phyloP scores from a whole-genome alignment of 345 rosid genomes.

The Kandelia obovata region DNA sequence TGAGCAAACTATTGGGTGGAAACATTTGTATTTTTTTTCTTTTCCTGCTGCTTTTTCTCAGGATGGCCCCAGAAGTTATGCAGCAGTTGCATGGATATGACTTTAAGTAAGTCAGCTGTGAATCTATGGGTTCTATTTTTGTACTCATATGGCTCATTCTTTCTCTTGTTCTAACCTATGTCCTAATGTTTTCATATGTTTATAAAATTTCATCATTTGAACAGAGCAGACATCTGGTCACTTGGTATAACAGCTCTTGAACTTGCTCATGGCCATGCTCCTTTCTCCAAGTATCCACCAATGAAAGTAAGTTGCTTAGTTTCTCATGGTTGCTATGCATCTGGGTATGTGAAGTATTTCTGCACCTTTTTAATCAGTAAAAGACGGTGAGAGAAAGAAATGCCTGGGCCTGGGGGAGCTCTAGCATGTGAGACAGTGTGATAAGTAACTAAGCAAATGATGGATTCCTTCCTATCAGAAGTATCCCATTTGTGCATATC shows the following conservation, averaged over 20 bases:
- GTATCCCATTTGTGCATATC: slow-evolving; percentile 10
- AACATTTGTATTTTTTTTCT: slow-evolving; percentile 2
- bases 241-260: slow-evolving; percentile 99
- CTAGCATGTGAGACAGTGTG: not conserved
- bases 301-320: slow-evolving; percentile 71
- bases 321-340: slow-evolving; percentile 6
- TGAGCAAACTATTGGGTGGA: not conserved
- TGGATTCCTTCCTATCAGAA: slow-evolving; percentile 1
- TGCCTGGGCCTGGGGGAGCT: not conserved
- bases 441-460: not conserved
- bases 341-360: not conserved
- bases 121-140: slow-evolving; percentile 7
- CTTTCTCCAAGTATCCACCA: slow-evolving; percentile 97
- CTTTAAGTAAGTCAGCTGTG: slow-evolving; percentile 70
- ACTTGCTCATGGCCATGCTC: slow-evolving; percentile 99
- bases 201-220: slow-evolving; percentile 26
- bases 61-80: slow-evolving; percentile 99
- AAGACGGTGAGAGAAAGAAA: not conserved
- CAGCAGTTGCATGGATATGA: slow-evolving; percentile 99
- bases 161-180: too few relatives aligned
- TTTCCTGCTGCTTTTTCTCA: slow-evolving; percentile 25
- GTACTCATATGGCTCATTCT: too few relatives aligned
- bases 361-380: not conserved
- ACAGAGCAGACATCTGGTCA: slow-evolving; percentile 99
- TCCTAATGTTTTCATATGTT: not conserved